Base-by-base conservation (phyloP, 352 stramenopile species). In the Phytophthora sojae region DNA sequence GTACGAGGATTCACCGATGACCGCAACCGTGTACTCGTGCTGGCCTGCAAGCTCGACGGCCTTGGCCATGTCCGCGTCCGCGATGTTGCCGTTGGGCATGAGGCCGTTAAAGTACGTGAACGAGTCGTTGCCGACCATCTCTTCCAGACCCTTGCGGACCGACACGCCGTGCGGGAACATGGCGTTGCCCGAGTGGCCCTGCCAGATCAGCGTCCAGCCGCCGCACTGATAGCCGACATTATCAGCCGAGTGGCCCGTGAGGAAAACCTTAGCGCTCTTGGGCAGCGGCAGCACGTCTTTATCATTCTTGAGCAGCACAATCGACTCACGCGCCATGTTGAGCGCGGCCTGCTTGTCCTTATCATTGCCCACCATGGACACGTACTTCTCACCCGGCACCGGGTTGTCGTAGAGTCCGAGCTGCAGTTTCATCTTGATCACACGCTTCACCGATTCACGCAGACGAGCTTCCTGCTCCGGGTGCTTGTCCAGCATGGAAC, bases 201-300 rank as follows among this genome's bases (percentile, higher is more conserved):
- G 91, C 90, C 91, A 97, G 30, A 84, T 76, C 15, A 92, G 69
- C 0, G 85, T 89, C 91, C 91, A 97, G 0, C 87, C 87, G 26
- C 87, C 85, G 26, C 85, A 92, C 8, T 91, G 70, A 25, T 87
- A 79, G 0, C 85, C 87, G 4, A 92, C 82, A 23, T 91, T 77
- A 57, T 93, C 80, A 0, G 79, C 71, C 0, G 81, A 81, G 17
- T 79, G 83, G 8, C 85, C 85, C 5, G 87, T 94, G 37, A 94
- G 63, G 60, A 94, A 94, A 1, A 94, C 70, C 0, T 59, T 67
- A 0, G 66, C 53, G 4, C 4, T 79, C 6, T 80, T 71, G 0
- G 58, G 29, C 0, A 95, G 51, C 0, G 87, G 87, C 29, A 95
- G 61, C 1, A 83, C 63, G 0, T 73, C 58, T 8, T 88, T 57